Evolutionary conservation across 23 red algal species (phyloP), one percentile per base, ranked within the genome.

Genomic region (Chondrus crispus): DNA sequence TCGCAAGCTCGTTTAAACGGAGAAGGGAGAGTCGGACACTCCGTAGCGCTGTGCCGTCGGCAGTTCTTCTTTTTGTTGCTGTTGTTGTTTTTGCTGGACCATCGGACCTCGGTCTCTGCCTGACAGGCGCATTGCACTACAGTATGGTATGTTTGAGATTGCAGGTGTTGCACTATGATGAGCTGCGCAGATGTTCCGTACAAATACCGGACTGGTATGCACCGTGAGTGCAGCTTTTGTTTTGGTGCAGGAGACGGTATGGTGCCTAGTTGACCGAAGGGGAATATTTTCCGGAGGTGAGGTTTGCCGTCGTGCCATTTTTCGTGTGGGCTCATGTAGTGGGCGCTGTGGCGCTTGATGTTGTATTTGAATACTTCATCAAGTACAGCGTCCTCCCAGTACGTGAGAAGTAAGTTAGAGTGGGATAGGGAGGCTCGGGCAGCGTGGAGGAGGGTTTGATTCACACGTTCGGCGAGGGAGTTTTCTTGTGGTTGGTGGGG

Each of bases 401-500:
- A 76, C 20, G 46, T 55, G 12, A 29, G 46, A 16, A 22, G 46
- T 5, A 81, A 48, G 46, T 57, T 16, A 10, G 76, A 8, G 49
- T 42, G 26, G 24, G 5, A 28, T 19, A 81, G 76, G 18, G 19
- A 5, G 22, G 76, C 46, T 81, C 76, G 22, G 26, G 33, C 76
- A 4, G 76, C 30, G 24, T 53, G 20, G 45, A 81, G 49, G 46
- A 81, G 22, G 13, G 76, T 81, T 16, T 29, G 14, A 28, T 81
- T 81, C 5, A 81, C 20, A n/a, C 76, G 76, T 37, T 81, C 76
- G 0, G 45, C 76, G 16, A 45, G 26, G 19, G 46, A 55, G 28
- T 81, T 81, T 81, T 81, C 76, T 53, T 81, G 76, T 20, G 76
- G 76, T 37, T 81, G 76, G 46, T 81, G 48, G 18, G 74, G 37